phyloP scores from a whole-genome alignment of 2,329 filamentous ascomycete species.

The Macrophomina tecta region DNA sequence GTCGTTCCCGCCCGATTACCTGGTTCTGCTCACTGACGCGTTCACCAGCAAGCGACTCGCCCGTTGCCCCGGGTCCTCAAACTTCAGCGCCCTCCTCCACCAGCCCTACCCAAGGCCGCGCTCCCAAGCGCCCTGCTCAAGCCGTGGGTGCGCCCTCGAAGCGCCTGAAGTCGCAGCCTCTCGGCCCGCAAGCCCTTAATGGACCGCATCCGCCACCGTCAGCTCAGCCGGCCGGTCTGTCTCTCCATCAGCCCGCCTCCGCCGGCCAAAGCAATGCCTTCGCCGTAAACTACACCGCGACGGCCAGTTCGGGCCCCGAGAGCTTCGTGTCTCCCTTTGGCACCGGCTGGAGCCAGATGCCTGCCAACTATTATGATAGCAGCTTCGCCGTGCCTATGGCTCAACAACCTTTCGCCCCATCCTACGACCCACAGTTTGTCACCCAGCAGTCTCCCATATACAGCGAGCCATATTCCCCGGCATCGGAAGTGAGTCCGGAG shows the following conservation, averaged over 20 bases:
- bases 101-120: constrained; percentile 19
- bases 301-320: constrained; percentile 14
- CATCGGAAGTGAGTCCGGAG: constrained; percentile 5
- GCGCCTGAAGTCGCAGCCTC: constrained; percentile 27
- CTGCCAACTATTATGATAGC: constrained; percentile 20
- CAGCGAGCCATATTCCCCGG: constrained; percentile 23
- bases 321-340: constrained; percentile 22
- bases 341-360: constrained; percentile 20
- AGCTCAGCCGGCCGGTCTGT: background rate
- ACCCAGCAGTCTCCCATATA: constrained; percentile 21
- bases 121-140: constrained; percentile 25
- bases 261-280: constrained; percentile 26
- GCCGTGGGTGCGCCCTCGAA: constrained; percentile 18
- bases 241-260: constrained; percentile 13
- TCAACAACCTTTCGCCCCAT: constrained; percentile 19
- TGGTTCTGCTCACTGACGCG: constrained; percentile 15
- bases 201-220: constrained; percentile 3
- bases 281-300: constrained; percentile 21
- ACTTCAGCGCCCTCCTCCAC: constrained; percentile 18
- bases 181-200: constrained; percentile 14
- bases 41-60: constrained; percentile 24
- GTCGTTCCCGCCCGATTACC: constrained; percentile 10
- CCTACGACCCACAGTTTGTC: constrained; percentile 23
- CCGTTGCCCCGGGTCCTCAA: constrained; percentile 12
- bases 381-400: constrained; percentile 13